A percentile compares a stretch with the other conserved stretches of the same genome.
Evolutionary conservation across 208 protist species (phyloP).

Genomic region (Leishmania lainsoni): DNA sequence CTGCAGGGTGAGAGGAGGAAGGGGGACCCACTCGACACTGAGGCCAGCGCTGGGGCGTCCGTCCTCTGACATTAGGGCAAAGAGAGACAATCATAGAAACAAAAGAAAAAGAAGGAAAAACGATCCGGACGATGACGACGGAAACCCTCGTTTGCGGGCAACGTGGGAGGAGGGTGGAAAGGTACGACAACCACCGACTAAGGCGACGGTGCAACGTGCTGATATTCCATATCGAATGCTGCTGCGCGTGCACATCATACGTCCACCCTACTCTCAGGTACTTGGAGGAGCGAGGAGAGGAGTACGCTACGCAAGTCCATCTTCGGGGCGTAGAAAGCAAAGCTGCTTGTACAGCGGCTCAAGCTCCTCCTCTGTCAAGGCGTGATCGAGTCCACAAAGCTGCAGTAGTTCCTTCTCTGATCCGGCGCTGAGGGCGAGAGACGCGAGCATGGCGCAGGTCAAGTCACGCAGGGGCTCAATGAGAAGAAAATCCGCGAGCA

Average conservation of each 20-base stretch:
- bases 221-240: neutral
- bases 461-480: constrained; percentile 81
- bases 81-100: neutral
- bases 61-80: neutral
- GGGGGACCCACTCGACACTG: neutral
- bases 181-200: neutral
- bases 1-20: neutral
- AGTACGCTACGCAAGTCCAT: constrained; percentile 16
- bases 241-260: neutral
- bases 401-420: constrained; percentile 74
- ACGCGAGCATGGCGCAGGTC: constrained; percentile 81
- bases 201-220: neutral
- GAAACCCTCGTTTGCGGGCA: neutral
- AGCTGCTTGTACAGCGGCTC: constrained; percentile 83
- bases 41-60: neutral
- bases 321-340: constrained; percentile 69
- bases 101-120: neutral
- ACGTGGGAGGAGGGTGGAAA: neutral
- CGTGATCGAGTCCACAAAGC: constrained; percentile 56
- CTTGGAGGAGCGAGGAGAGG: neutral
- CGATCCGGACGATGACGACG: too few relatives aligned
- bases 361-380: constrained; percentile 68
- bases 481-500: constrained; percentile 87
- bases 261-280: neutral
- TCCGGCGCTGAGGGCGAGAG: constrained; percentile 56